Evolutionary conservation across 176 grass and related monocot genomes (phyloP), one percentile per base, ranked within the genome.

Genomic region (Raddia guianensis): DNA sequence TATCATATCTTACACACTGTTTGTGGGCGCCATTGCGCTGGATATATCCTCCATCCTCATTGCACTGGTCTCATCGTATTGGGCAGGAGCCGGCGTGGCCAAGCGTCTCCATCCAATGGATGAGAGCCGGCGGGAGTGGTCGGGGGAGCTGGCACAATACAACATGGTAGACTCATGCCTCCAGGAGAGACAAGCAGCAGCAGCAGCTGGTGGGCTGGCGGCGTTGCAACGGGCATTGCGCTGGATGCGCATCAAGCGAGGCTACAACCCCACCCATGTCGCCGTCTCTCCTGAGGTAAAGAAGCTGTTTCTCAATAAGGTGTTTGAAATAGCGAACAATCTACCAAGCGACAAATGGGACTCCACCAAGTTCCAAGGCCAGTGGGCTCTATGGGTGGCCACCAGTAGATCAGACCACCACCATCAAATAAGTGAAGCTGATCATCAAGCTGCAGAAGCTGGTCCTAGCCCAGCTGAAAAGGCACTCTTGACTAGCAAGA

Each of bases 41-140:
- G 64, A 66, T 33, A 6, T 66, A 66, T 66, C 64, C 35, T 66
- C 64, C 32, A 64, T 64, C 32, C 35, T 64, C 61, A 64, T 64
- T 64, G 61, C 61, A 1, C 10, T 64, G 9, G 3, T 44, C 4
- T 44, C 64, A 66, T 66, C 64, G 3, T 66, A 6, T 13, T 66
- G 64, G 64, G 34, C 35, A 66, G 64, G 64, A 4, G 16, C 37
- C 37, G 14, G 12, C 5, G 64, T 66, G 37, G 11, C 37, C 64
- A 66, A 44, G 64, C 64, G 0, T 66, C 37, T 66, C 37, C 64
- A 66, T 66, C 64, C 27, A 27, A 27, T 1, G 1, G 27, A 27
- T 27, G 27, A 27, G 27, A 27, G 27, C 27, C 27, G 27, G 27
- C 27, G 37, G 12, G 14, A 18, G 64, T 66, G 35, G 64, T 66